Evolutionary conservation across 1,139 yeast genomes (phyloP), one percentile per base, ranked within the genome.

Genomic region (Yamadazyma dendronema): DNA sequence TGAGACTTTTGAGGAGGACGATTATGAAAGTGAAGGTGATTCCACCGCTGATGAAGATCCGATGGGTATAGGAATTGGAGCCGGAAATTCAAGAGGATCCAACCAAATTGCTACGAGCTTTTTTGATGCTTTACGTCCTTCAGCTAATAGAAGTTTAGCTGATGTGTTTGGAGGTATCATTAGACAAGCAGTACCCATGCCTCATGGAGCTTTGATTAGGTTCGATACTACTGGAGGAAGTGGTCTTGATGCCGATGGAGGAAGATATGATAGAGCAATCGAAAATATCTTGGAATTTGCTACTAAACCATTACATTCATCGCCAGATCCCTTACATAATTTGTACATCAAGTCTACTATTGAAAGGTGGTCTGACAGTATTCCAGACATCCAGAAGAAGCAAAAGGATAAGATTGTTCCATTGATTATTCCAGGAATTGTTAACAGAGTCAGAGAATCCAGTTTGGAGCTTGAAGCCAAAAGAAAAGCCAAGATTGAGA

Each of bases 321-420:
- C 34, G 10, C 42, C 34, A 33, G 57, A 50, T 32, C 48, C 54
- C 17, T 42, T 53, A 28, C 52, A 49, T 35, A 47, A 47, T 33
- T 48, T 66, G 47, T 64, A 61, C 33, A 63, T 84, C 31, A 75
- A 76, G 44, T 74, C 87, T 0, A 80, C 90, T 0, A 52, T 62
- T 10, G 84, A 83, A 39, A 71, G 96, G 47, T 88, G 95, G 95
- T 62, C 61, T 29, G 88, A 84, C 34, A 67, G 77, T 8, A 62
- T 74, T 36, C 63, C 68, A 27, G 62, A 77, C 59, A 75, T 77
- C 46, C 72, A 71, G 46, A 72, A 69, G 12, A 66, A 65, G 25
- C 61, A 61, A 12, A 61, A 61, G 30, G 71, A 69, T 19, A 66
- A 62, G 11, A 59, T 65, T 34, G 59, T 72, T 7, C 49, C 64